These are phyloP conservation scores for Syzygium jambos DNA, from an alignment of 345 rosid species.

Conservation along the genomic window DNA sequence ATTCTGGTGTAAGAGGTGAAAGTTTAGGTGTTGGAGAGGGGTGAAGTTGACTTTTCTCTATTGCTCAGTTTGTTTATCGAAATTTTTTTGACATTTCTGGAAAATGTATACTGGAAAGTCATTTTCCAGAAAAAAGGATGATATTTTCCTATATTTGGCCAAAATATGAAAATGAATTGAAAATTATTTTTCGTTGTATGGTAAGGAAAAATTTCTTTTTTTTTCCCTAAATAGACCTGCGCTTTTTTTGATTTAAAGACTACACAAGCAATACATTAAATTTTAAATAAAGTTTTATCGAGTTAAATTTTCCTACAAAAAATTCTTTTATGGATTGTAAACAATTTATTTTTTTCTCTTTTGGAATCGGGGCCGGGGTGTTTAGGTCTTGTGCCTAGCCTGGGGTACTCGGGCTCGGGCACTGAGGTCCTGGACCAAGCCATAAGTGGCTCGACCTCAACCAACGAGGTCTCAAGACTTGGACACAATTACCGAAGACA, in stretches of 20 bases:
- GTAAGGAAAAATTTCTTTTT: neutral
- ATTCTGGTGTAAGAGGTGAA: neutral
- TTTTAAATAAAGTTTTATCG: neutral
- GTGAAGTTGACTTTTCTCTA: neutral
- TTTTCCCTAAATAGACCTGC: neutral
- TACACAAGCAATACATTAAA: neutral
- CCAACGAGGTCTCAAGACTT: neutral
- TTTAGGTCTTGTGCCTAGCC: neutral
- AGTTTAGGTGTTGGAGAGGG: neutral
- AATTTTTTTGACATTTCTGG: neutral
- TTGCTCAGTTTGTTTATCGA: neutral
- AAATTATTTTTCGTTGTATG: neutral
- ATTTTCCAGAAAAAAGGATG: neutral
- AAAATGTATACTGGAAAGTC: neutral
- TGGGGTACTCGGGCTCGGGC: neutral
- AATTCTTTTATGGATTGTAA: neutral
- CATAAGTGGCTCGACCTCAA: neutral
- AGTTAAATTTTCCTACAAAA: neutral
- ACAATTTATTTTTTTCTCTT: neutral
- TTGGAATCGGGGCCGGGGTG: neutral
- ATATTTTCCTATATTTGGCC: neutral
- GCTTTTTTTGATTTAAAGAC: neutral
- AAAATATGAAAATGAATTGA: neutral
- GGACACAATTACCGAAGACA: neutral
- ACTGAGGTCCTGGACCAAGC: neutral